Evolutionary conservation across 2,329 filamentous ascomycete species (phyloP).

Genomic region (Coniochaeta hoffmannii): DNA sequence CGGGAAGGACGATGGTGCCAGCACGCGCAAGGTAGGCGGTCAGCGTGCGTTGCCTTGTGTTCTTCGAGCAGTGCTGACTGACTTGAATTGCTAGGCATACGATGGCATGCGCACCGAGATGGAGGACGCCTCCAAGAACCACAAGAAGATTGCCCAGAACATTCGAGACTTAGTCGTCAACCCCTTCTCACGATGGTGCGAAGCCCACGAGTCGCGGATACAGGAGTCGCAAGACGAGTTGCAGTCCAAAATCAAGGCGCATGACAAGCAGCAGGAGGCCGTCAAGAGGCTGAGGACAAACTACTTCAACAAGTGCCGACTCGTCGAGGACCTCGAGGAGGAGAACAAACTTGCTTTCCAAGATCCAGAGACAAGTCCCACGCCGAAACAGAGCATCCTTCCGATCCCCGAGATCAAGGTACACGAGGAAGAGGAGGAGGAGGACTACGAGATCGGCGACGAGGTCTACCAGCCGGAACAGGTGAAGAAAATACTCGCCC

Average conservation of each 20-base stretch:
- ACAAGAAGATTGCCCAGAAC: slow-evolving; percentile 92
- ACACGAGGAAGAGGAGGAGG: slow-evolving; percentile 65
- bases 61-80: slow-evolving; percentile 13
- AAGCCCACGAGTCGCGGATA: slow-evolving; percentile 83
- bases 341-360: slow-evolving; percentile 98
- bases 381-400: slow-evolving; percentile 27
- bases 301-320: slow-evolving; percentile 97
- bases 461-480: slow-evolving; percentile 78
- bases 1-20: slow-evolving; percentile 86
- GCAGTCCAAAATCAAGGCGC: slow-evolving; percentile 81
- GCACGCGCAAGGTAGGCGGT: slow-evolving; percentile 73
- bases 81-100: slow-evolving; percentile 69
- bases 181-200: slow-evolving; percentile 93
- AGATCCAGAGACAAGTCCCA: slow-evolving; percentile 67
- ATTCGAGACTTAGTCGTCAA: slow-evolving; percentile 93
- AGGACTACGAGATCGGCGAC: slow-evolving; percentile 85
- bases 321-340: slow-evolving; percentile 94
- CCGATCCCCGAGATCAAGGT: slow-evolving; percentile 82
- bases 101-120: slow-evolving; percentile 90
- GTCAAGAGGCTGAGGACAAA: slow-evolving; percentile 91
- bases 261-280: slow-evolving; percentile 82
- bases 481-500: slow-evolving; percentile 79
- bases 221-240: slow-evolving; percentile 94
- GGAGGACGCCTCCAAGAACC: slow-evolving; percentile 80
- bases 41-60: background rate